Evolutionary conservation across 305 asterid genomes (phyloP), one percentile per base, ranked within the genome.

Genomic region (Fraxinus baroniana): DNA sequence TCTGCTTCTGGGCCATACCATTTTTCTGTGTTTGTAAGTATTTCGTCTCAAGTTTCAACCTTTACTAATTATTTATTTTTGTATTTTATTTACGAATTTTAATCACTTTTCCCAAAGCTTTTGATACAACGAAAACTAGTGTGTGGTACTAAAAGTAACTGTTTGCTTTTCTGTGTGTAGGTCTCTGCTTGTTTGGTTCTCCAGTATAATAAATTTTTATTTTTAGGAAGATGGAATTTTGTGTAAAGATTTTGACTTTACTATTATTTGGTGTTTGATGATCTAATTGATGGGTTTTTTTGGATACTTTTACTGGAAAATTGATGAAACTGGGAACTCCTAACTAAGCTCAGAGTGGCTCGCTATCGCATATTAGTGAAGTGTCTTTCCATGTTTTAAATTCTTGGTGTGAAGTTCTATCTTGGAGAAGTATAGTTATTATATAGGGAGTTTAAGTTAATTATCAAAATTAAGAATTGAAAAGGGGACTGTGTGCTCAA

Each of bases 291-390:
- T 22, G 71, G 71, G 70, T 36, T 62, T 62, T 76, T 28, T 44
- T 52, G 84, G 77, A 28, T 81, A 78, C 74, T 78, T 82, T 35
- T 78, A 70, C n/a, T 22, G 46, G 82, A 52, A 82, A 52, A 78
- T 70, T 82, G 36, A 22, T 5, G 71, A 24, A 62, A 22, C 55
- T 7, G 26, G 26, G 13, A 4, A 20, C 32, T 20, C 13, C 4
- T 62, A 20, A 22, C 7, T 62, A 18, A n/a, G 12, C 55, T 44
- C 55, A 3, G 55, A 12, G 55, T 52, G 62, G 22, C 62, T 52
- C 5, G 62, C 7, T 4, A 10, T 52, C 62, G 62, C 62, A 44
- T 12, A 44, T 44, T 15, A 44, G 55, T 44, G 55, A 44, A 44
- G 55, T 12, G 5, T 44, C 55, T 12, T 44, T 44, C 55, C 55